Conservation (phyloP, 2,329 filamentous ascomycete species). For the Seiridium unicorne region DNA sequence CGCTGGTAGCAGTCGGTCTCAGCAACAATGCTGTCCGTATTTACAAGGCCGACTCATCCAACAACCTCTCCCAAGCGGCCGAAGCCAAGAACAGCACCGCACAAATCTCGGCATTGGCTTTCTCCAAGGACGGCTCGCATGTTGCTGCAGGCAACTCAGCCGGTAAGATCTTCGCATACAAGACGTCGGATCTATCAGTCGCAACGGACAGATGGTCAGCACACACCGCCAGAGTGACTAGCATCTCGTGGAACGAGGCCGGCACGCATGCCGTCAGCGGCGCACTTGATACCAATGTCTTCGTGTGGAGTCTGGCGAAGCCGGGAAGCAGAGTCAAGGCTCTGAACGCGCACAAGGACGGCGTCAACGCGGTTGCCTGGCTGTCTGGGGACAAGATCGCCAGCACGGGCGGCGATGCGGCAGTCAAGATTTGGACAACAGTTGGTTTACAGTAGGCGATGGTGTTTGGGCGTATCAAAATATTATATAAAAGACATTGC, state of each 20-base stretch:
- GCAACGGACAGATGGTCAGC: conserved; percentile 73
- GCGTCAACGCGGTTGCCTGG: conserved; percentile 87
- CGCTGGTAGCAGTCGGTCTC: conserved; percentile 71
- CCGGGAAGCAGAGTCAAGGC: conserved; percentile 84
- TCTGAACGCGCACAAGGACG: conserved; percentile 91
- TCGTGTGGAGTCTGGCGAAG: conserved; percentile 83
- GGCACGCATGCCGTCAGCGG: conserved; percentile 81
- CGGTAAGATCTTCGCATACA: conserved; percentile 86
- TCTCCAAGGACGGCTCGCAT: conserved; percentile 73
- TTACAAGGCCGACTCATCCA: conserved; percentile 61
- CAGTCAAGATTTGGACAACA: conserved; percentile 84
- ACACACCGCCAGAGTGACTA: conserved; percentile 57
- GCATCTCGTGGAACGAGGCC: conserved; percentile 72
- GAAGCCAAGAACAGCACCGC: conserved; percentile 68
- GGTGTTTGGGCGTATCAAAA: conserved; percentile 16
- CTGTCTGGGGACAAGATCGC: conserved; percentile 66
- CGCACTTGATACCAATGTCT: conserved; percentile 85
- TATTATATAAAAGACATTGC: too few species aligned
- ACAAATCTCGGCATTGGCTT: conserved; percentile 75
- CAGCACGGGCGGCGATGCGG: conserved; percentile 82
- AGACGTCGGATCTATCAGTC: conserved; percentile 57
- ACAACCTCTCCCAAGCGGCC: conserved; percentile 51
- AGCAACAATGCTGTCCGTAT: conserved; percentile 74
- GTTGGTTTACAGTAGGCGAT: conserved; percentile 46
- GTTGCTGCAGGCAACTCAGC: conserved; percentile 80